These are phyloP conservation scores for Noccaea bulbosa DNA, from an alignment of 345 rosid species.

Conservation along the genomic window DNA sequence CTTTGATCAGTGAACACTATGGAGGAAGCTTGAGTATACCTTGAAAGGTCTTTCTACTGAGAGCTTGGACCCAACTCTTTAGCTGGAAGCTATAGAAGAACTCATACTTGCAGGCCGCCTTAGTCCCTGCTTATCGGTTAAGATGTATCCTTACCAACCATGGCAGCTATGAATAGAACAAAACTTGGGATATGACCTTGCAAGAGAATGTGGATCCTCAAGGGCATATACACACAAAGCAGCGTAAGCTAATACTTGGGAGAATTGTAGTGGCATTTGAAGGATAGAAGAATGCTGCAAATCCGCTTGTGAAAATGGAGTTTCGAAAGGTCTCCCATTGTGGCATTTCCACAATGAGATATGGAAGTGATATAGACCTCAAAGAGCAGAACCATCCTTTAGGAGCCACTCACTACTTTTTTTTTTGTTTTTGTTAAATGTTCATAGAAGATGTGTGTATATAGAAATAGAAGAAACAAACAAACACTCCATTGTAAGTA, in stretches of 20 bases:
- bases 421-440: too few relatives aligned
- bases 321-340: neutral
- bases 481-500: neutral
- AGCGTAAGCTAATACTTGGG: neutral
- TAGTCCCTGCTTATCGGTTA: neutral
- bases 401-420: neutral
- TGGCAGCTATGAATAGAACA: conserved; percentile 6
- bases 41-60: conserved; percentile 11
- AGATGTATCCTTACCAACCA: neutral
- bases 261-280: neutral
- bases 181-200: conserved; percentile 11
- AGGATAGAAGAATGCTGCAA: conserved; percentile 5
- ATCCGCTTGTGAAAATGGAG: too few relatives aligned
- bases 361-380: conserved; percentile 9
- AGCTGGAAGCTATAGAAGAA: conserved; percentile 1
- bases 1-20: conserved; percentile 63
- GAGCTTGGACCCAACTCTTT: neutral
- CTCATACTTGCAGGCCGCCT: conserved; percentile 7
- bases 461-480: conserved; percentile 13
- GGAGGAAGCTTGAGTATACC: conserved; percentile 67
- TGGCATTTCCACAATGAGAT: conserved; percentile 12
- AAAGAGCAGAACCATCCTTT: conserved; percentile 11
- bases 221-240: conserved; percentile 11
- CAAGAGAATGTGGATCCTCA: conserved; percentile 19
- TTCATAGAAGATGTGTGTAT: conserved; percentile 17